A percentile compares a stretch with the other conserved stretches of the same genome.
These are phyloP conservation scores for Murraya koenigii DNA, from an alignment of 345 rosid genomes.

Conservation along the genomic window DNA sequence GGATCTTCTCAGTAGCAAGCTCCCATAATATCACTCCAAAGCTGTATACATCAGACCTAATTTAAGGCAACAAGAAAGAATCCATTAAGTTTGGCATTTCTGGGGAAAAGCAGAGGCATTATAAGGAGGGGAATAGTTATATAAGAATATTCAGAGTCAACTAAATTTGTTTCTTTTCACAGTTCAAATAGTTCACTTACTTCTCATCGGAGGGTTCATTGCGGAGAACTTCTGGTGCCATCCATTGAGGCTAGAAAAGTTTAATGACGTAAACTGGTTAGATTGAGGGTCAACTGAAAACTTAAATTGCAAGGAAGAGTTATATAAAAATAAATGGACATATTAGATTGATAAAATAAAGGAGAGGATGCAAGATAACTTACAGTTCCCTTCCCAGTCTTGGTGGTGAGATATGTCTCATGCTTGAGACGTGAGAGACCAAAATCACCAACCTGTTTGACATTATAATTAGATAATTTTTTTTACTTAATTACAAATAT, in stretches of 20 bases:
- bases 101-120: neutral
- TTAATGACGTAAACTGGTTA: conserved; percentile 4
- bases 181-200: conserved; percentile 41
- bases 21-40: conserved; percentile 95
- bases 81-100: neutral
- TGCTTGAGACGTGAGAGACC: conserved; percentile 96
- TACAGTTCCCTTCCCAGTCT: conserved; percentile 96
- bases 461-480: neutral
- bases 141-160: neutral
- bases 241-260: conserved; percentile 91
- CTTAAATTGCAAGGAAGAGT: neutral
- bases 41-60: conserved; percentile 96
- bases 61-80: conserved; percentile 18
- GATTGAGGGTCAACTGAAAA: conserved; percentile 13
- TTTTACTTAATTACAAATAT: conserved; percentile 10
- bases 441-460: conserved; percentile 89
- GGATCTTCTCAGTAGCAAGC: conserved; percentile 92
- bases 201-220: conserved; percentile 95
- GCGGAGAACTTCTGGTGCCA: conserved; percentile 98
- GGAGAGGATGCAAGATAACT: neutral
- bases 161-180: conserved; percentile 6
- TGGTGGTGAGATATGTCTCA: conserved; percentile 69
- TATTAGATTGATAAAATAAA: conserved; percentile 1
- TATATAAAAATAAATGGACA: neutral
- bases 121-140: conserved; percentile 1